Evolutionary conservation across 2,329 filamentous ascomycete genomes (phyloP).

Genomic region (Monosporascus sp.): DNA sequence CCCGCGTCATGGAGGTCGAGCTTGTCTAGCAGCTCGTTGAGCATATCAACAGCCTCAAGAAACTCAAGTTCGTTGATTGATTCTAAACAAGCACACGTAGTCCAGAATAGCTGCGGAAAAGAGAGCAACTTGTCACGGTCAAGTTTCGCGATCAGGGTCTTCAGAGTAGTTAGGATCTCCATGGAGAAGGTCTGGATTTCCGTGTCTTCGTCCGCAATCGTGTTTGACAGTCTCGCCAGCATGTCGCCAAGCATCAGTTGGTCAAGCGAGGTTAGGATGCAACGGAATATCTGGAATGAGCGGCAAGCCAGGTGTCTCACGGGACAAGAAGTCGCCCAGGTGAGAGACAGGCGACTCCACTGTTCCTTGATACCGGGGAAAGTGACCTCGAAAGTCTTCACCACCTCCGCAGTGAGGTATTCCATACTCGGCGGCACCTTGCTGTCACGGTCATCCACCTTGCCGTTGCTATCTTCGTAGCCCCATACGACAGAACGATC

Average conservation of each 20-base stretch:
- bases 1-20: constrained; percentile 69
- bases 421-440: constrained; percentile 88
- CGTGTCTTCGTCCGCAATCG: constrained; percentile 87
- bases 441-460: constrained; percentile 64
- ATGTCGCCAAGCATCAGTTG: constrained; percentile 95
- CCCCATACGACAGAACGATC: constrained; percentile 84
- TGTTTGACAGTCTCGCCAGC: constrained; percentile 91
- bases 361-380: constrained; percentile 85
- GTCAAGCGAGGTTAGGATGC: constrained; percentile 84
- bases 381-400: constrained; percentile 77
- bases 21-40: constrained; percentile 79
- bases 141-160: constrained; percentile 83
- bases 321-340: constrained; percentile 95
- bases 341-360: constrained; percentile 85
- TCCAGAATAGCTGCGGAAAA: constrained; percentile 98
- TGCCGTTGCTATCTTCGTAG: constrained; percentile 89
- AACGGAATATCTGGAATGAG: constrained; percentile 95
- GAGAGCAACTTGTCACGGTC: constrained; percentile 72
- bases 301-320: constrained; percentile 92
- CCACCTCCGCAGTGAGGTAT: constrained; percentile 72
- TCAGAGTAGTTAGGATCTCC: constrained; percentile 92
- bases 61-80: constrained; percentile 97
- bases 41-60: constrained; percentile 83
- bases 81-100: constrained; percentile 89
- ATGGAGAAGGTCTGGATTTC: constrained; percentile 97